These are phyloP conservation scores for Solanum ahanhuiri DNA, from an alignment of 257 asterid genomes.

Conservation along the genomic window DNA sequence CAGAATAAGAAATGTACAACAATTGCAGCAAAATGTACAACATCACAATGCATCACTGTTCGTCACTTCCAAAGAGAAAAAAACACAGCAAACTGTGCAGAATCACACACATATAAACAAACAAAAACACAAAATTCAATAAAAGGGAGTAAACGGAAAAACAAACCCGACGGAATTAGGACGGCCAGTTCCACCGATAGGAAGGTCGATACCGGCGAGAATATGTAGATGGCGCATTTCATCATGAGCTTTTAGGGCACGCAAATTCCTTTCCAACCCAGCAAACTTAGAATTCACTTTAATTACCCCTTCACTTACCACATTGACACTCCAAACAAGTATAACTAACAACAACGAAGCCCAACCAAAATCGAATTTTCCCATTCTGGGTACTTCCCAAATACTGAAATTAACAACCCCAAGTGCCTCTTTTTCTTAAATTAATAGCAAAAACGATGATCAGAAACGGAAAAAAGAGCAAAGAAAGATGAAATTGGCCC, in stretches of 20 bases:
- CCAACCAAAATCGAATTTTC: not conserved
- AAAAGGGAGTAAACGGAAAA: not conserved
- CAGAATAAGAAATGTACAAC: not conserved
- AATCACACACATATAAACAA: not conserved
- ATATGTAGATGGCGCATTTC: conserved; percentile 67
- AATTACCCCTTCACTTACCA: conserved; percentile 30
- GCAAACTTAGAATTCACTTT: conserved; percentile 68
- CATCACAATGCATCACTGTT: not conserved
- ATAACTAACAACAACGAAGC: not conserved
- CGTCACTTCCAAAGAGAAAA: not conserved
- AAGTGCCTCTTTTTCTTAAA: not conserved
- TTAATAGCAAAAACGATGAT: not conserved
- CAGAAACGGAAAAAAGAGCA: not conserved
- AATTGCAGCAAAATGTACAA: not conserved
- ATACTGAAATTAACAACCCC: not conserved
- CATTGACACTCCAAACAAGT: not conserved
- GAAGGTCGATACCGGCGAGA: conserved; percentile 90
- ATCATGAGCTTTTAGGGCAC: conserved; percentile 82
- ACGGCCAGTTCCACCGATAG: conserved; percentile 92
- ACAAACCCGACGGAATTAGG: conserved; percentile 84
- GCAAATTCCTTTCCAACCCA: conserved; percentile 57
- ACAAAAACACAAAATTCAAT: not conserved
- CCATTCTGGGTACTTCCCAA: not conserved
- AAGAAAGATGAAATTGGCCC: not conserved
- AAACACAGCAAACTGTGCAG: not conserved